A percentile compares a stretch with the other conserved stretches of the same genome.
These are phyloP conservation scores for Colletotrichum cereale DNA, from an alignment of 2,329 filamentous ascomycete genomes.

Conservation along the genomic window DNA sequence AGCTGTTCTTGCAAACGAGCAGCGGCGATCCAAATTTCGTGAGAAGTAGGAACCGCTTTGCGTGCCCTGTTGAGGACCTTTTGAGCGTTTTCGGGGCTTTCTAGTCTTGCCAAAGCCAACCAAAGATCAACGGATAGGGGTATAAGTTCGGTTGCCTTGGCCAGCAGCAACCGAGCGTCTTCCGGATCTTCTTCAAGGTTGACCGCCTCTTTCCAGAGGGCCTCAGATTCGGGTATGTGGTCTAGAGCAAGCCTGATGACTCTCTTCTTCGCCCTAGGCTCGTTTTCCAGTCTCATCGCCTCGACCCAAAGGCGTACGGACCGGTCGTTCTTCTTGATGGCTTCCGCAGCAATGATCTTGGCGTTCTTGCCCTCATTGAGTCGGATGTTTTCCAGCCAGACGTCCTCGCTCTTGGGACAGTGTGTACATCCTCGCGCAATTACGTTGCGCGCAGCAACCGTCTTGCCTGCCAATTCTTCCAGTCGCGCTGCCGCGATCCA, in stretches of 20 bases:
- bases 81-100: slow-evolving; percentile 91
- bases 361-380: slow-evolving; percentile 93
- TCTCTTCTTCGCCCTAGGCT: slow-evolving; percentile 87
- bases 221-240: slow-evolving; percentile 92
- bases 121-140: slow-evolving; percentile 94
- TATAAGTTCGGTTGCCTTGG: slow-evolving; percentile 95
- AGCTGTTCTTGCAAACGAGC: slow-evolving; percentile 90
- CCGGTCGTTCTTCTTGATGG: slow-evolving; percentile 90
- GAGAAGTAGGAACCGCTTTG: slow-evolving; percentile 91
- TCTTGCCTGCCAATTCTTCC: slow-evolving; percentile 93
- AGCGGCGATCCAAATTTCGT: slow-evolving; percentile 97
- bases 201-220: slow-evolving; percentile 97
- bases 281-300: slow-evolving; percentile 91
- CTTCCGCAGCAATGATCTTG: slow-evolving; percentile 93
- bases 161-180: slow-evolving; percentile 88
- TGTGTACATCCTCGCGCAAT: slow-evolving; percentile 90
- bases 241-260: slow-evolving; percentile 93
- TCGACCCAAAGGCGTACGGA: slow-evolving; percentile 95
- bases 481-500: slow-evolving; percentile 96
- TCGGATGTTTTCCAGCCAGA: slow-evolving; percentile 95
- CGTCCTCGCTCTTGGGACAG: slow-evolving; percentile 94
- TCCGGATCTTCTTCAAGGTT: slow-evolving; percentile 92
- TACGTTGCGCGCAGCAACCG: slow-evolving; percentile 87
- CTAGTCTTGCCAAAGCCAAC: slow-evolving; percentile 91
- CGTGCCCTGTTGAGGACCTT: slow-evolving; percentile 95